A percentile compares a stretch with the other conserved stretches of the same genome.
Evolutionary conservation across 1,284 basidiomycete species (phyloP).

Genomic region (Leccinum fuscescens): DNA sequence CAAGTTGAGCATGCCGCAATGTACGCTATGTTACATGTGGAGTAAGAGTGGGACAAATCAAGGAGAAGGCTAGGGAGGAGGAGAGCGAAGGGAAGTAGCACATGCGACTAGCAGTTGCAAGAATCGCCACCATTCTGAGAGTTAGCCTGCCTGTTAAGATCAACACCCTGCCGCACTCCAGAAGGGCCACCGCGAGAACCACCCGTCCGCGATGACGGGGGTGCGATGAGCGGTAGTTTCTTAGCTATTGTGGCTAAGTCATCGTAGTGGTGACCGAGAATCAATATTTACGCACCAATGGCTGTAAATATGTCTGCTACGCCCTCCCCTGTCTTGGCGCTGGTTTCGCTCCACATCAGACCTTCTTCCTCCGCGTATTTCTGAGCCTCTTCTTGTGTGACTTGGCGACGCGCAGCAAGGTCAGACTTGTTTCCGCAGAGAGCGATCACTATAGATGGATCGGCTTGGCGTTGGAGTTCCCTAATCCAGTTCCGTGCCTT

Average conservation of each 20-base stretch:
- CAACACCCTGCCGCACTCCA: slow-evolving; percentile 59
- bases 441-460: slow-evolving; percentile 94
- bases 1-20: slow-evolving; percentile 30
- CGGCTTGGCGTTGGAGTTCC: slow-evolving; percentile 95
- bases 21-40: slow-evolving; percentile 33
- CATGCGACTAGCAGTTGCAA: slow-evolving; percentile 66
- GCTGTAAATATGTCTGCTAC: slow-evolving; percentile 87
- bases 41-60: slow-evolving; percentile 15
- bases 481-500: slow-evolving; percentile 97
- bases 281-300: slow-evolving; percentile 54
- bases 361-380: slow-evolving; percentile 95
- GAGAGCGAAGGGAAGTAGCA: neutral
- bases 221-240: slow-evolving; percentile 76
- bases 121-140: slow-evolving; percentile 52
- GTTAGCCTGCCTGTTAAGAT: slow-evolving; percentile 66
- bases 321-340: slow-evolving; percentile 91
- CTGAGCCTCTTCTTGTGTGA: slow-evolving; percentile 83
- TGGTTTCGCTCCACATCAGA: slow-evolving; percentile 94
- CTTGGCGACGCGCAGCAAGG: slow-evolving; percentile 77
- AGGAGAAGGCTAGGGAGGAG: slow-evolving; percentile 4
- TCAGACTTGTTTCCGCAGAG: slow-evolving; percentile 96
- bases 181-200: slow-evolving; percentile 42
- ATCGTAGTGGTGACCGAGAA: neutral
- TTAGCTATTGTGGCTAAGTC: slow-evolving; percentile 52
- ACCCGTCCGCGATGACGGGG: slow-evolving; percentile 57